Percentiles rank a stretch among this genome's conserved stretches.
Conservation (phyloP, 148 eudicot genomes). For the Arctostaphylos glauca region DNA sequence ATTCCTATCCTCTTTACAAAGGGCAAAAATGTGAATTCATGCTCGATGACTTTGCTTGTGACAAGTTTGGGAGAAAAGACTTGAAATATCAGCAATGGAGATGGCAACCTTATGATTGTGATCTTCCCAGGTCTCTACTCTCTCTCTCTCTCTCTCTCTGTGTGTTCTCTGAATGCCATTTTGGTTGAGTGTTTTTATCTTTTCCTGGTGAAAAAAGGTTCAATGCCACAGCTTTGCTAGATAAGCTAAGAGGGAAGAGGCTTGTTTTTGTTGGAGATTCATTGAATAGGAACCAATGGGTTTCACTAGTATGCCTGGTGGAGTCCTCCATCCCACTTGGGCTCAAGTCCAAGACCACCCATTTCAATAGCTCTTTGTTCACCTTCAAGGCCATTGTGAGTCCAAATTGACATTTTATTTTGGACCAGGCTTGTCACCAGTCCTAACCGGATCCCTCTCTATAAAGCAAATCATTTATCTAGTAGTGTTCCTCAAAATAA, state of each 20-base stretch:
- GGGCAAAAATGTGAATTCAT: slow-evolving; percentile 48
- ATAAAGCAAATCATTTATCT: neutral
- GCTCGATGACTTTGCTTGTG: slow-evolving; percentile 54
- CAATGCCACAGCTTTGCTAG: slow-evolving; percentile 25
- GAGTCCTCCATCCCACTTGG: neutral
- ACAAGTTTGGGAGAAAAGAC: slow-evolving; percentile 58
- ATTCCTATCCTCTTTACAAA: slow-evolving; percentile 50
- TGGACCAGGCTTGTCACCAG: neutral
- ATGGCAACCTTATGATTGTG: slow-evolving; percentile 72
- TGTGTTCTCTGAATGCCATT: neutral
- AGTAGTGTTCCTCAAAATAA: neutral
- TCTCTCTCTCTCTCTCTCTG: neutral
- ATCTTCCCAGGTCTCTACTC: slow-evolving; percentile 52
- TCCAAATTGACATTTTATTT: neutral
- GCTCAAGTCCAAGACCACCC: neutral
- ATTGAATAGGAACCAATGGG: slow-evolving; percentile 28
- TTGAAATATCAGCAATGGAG: slow-evolving; percentile 64
- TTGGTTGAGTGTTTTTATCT: neutral
- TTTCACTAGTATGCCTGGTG: slow-evolving; percentile 23
- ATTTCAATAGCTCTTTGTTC: neutral
- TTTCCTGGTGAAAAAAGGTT: slow-evolving; percentile 11
- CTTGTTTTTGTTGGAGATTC: slow-evolving; percentile 28
- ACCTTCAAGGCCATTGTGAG: slow-evolving; percentile 1
- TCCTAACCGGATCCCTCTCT: neutral
- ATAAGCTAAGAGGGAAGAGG: slow-evolving; percentile 24